Evolutionary conservation across 768 basidiomycete species (phyloP).

Genomic region (Rubroboletus pulcherrimus): DNA sequence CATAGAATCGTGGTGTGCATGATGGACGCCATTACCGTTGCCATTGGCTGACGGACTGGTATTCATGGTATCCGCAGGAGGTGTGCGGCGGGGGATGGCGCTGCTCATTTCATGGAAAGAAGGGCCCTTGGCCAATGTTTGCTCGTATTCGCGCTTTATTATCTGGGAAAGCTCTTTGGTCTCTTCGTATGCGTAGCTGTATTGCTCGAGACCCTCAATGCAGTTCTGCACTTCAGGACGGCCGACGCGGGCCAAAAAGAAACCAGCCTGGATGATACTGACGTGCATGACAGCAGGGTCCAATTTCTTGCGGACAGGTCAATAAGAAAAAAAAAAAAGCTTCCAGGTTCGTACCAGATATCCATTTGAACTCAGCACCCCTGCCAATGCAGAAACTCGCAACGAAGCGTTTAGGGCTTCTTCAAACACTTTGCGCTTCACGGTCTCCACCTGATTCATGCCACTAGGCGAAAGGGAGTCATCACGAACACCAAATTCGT

Average conservation of each 20-base stretch:
- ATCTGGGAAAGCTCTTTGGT: conserved; percentile 73
- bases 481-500: conserved; percentile 82
- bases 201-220: conserved; percentile 82
- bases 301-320: conserved; percentile 46
- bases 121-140: conserved; percentile 36
- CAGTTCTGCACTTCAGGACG: conserved; percentile 81
- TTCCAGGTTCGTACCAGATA: conserved; percentile 61
- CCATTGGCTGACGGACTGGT: conserved; percentile 13
- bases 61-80: conserved; percentile 15
- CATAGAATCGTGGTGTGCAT: conserved; percentile 19
- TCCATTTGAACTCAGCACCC: conserved; percentile 80
- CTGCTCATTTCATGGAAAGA: conserved; percentile 41
- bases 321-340: conserved; percentile 4
- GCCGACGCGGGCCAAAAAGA: conserved; percentile 75
- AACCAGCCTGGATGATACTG: conserved; percentile 80
- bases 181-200: conserved; percentile 84
- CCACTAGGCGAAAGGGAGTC: conserved; percentile 29
- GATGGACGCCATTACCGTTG: conserved; percentile 17
- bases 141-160: conserved; percentile 50
- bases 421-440: conserved; percentile 67
- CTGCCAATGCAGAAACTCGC: conserved; percentile 84
- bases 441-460: conserved; percentile 60
- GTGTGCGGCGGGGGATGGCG: conserved; percentile 25
- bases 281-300: conserved; percentile 91
- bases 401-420: conserved; percentile 84